These are phyloP conservation scores for Scheffersomyces stipitis DNA, from an alignment of 805 yeast species.

Conservation along the genomic window DNA sequence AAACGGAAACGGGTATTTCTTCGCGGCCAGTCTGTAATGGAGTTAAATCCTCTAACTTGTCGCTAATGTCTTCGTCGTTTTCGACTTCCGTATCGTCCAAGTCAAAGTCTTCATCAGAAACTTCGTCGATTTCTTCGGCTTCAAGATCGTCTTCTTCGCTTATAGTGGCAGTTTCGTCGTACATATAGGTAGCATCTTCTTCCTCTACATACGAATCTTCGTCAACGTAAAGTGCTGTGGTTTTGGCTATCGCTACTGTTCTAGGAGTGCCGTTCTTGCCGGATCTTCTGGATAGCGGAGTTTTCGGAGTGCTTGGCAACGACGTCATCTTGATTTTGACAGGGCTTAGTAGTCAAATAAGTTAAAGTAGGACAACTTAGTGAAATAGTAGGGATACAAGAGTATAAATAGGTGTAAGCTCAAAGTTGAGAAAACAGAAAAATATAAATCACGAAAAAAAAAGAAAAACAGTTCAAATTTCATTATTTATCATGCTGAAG, in stretches of 20 bases:
- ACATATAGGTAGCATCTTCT: constrained; percentile 37
- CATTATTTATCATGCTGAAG: too few species aligned
- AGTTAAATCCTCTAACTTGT: too few species aligned
- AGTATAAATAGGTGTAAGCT: too few species aligned
- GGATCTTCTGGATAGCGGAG: constrained; percentile 8
- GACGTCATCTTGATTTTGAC: constrained; percentile 8
- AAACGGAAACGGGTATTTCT: too few species aligned
- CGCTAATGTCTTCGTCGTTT: background rate
- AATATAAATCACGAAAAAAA: too few species aligned
- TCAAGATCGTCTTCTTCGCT: constrained; percentile 17
- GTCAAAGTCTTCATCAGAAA: constrained; percentile 2
- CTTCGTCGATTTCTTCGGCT: constrained; percentile 7
- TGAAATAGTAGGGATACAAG: too few species aligned
- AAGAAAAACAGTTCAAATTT: too few species aligned
- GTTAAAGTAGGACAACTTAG: too few species aligned
- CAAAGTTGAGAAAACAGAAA: too few species aligned
- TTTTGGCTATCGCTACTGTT: constrained; percentile 8
- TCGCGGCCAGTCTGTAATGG: too few species aligned
- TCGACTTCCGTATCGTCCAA: background rate
- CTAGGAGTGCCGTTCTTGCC: constrained; percentile 10
- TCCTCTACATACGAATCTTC: constrained; percentile 37
- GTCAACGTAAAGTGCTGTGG: constrained; percentile 19
- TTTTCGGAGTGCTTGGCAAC: constrained; percentile 12
- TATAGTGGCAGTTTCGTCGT: constrained; percentile 18
- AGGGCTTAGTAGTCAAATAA: too few species aligned